A percentile compares a stretch with the other conserved stretches of the same genome.
Evolutionary conservation across 1,139 yeast genomes (phyloP).

Genomic region (Candida buenavistaensis): DNA sequence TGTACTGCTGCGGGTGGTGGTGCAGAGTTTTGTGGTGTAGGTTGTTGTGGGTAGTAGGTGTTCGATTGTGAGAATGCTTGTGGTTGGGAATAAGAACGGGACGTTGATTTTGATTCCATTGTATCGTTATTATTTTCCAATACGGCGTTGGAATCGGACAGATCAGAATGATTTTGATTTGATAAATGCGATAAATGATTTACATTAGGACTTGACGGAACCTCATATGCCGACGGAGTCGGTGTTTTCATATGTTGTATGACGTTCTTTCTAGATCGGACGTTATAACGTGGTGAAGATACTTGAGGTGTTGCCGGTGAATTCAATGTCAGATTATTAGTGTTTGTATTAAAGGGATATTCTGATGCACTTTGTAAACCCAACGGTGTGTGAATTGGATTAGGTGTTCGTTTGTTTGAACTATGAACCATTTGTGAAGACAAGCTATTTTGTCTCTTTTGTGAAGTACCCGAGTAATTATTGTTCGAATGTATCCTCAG

Average conservation of each 20-base stretch:
- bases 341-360: conserved; percentile 8
- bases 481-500: conserved; percentile 9
- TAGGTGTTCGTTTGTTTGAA: conserved; percentile 37
- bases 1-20: conserved; percentile 14
- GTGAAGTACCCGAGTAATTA: conserved; percentile 19
- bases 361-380: conserved; percentile 13
- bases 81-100: conserved; percentile 6
- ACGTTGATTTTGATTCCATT: conserved; percentile 5
- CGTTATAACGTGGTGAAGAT: conserved; percentile 7
- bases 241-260: conserved; percentile 33
- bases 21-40: background rate
- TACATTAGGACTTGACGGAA: conserved; percentile 43
- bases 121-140: conserved; percentile 12
- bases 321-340: conserved; percentile 4
- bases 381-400: conserved; percentile 18
- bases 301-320: conserved; percentile 12
- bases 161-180: conserved; percentile 39
- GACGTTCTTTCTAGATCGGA: conserved; percentile 11
- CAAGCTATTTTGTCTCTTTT: conserved; percentile 44
- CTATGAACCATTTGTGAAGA: conserved; percentile 34
- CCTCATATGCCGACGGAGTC: conserved; percentile 44
- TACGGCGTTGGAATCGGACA: conserved; percentile 38
- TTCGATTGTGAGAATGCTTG: conserved; percentile 12
- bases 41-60: conserved; percentile 12
- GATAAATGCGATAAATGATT: conserved; percentile 28